Conservation (phyloP, 192 early-diverging fungal species). For the Coemansia sp. region DNA sequence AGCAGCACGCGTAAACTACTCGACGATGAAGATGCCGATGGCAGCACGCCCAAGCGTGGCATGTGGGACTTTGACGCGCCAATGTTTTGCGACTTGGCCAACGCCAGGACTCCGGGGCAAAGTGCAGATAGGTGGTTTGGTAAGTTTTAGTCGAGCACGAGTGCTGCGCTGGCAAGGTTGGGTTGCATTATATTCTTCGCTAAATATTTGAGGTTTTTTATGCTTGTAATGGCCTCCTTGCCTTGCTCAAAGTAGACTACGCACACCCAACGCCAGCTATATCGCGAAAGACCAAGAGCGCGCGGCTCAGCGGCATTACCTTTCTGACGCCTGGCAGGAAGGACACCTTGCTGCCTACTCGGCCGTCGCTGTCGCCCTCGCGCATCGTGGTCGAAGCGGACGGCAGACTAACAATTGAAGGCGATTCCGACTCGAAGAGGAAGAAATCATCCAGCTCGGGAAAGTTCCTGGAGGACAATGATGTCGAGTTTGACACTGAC, state of each 20-base stretch:
- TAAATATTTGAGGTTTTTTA: not conserved
- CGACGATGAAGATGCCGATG: not conserved
- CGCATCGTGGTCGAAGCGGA: slow-evolving; percentile 27
- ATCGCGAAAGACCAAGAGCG: slow-evolving; percentile 14
- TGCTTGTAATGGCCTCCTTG: not conserved
- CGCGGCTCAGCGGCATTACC: slow-evolving; percentile 12
- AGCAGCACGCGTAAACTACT: slow-evolving; percentile 3
- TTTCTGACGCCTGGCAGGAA: slow-evolving; percentile 25
- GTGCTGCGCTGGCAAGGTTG: not conserved
- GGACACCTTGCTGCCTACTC: slow-evolving; percentile 36
- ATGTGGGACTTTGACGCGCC: slow-evolving; percentile 56
- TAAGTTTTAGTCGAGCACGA: slow-evolving; percentile 10
- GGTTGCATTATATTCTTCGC: not conserved
- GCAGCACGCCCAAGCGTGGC: not conserved
- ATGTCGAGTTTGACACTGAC: slow-evolving; percentile 42
- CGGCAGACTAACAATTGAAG: slow-evolving; percentile 29
- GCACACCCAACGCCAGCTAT: slow-evolving; percentile 46
- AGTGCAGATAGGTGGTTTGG: slow-evolving; percentile 54
- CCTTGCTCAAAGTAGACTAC: slow-evolving; percentile 35
- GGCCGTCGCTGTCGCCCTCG: slow-evolving; percentile 45
- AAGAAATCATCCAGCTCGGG: not conserved
- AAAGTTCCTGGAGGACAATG: not conserved
- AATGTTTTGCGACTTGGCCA: slow-evolving; percentile 49
- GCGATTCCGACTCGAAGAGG: not conserved
- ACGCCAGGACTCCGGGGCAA: slow-evolving; percentile 43